Evolutionary conservation across 2,329 filamentous ascomycete species (phyloP).

Genomic region (Emericellopsis cladophorae): DNA sequence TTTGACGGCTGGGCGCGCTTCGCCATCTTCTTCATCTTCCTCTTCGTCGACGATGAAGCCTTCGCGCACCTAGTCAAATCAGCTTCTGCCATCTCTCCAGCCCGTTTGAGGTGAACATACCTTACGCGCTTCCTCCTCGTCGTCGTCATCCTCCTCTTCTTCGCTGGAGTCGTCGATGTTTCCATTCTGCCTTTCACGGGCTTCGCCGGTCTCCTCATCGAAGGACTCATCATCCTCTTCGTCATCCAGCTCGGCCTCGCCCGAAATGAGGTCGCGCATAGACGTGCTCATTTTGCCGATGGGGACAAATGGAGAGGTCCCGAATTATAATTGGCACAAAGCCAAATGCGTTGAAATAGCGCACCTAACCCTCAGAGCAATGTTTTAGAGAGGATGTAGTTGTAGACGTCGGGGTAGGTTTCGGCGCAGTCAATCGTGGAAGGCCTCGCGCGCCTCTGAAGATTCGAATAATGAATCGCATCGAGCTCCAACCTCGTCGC

Average conservation of each 20-base stretch:
- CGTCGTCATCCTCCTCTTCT: constrained; percentile 85
- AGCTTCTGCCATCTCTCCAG: neutral
- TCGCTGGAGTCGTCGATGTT: constrained; percentile 73
- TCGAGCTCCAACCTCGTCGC: constrained; percentile 1
- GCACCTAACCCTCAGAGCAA: neutral
- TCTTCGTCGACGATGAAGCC: constrained; percentile 95
- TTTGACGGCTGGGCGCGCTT: constrained; percentile 43
- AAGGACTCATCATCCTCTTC: constrained; percentile 78
- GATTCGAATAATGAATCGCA: constrained; percentile 1
- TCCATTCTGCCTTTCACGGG: constrained; percentile 26
- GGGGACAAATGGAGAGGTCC: neutral
- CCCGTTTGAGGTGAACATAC: constrained; percentile 25
- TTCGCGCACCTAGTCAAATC: constrained; percentile 57
- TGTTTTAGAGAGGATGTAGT: neutral
- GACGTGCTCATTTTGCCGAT: constrained; percentile 42
- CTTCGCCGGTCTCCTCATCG: constrained; percentile 61
- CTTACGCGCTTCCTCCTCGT: constrained; percentile 70
- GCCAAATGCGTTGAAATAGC: too few relatives aligned
- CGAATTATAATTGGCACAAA: neutral
- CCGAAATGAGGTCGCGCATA: constrained; percentile 69
- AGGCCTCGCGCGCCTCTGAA: constrained; percentile 1
- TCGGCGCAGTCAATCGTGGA: neutral
- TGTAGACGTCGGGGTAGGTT: neutral
- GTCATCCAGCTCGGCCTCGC: constrained; percentile 73
- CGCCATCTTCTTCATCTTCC: constrained; percentile 57